These are phyloP conservation scores for Alternaria panax DNA, from an alignment of 2,329 filamentous ascomycete species.

Conservation along the genomic window DNA sequence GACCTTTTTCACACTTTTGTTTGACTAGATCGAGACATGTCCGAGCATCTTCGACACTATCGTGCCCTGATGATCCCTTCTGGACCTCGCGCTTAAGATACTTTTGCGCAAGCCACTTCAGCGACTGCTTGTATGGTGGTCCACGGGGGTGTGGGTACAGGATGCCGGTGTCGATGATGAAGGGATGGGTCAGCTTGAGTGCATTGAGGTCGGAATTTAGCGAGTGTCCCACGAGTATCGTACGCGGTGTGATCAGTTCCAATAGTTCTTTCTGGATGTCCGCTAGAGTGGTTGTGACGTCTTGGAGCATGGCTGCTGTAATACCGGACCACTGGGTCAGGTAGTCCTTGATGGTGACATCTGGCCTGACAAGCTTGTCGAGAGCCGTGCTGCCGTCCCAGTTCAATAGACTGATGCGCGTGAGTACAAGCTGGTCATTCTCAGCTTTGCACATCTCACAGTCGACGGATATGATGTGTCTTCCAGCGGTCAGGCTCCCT, in stretches of 20 bases:
- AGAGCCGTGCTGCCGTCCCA: slow-evolving; percentile 86
- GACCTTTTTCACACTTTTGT: slow-evolving; percentile 94
- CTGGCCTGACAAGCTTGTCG: slow-evolving; percentile 91
- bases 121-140: slow-evolving; percentile 84
- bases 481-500: slow-evolving; percentile 83
- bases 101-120: slow-evolving; percentile 89
- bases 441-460: slow-evolving; percentile 98
- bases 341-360: slow-evolving; percentile 88
- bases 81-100: slow-evolving; percentile 90
- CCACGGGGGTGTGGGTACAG: slow-evolving; percentile 91
- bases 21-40: slow-evolving; percentile 93
- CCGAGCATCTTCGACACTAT: slow-evolving; percentile 90
- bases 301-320: slow-evolving; percentile 80
- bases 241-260: slow-evolving; percentile 72
- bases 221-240: slow-evolving; percentile 81
- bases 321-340: slow-evolving; percentile 90
- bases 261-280: slow-evolving; percentile 85
- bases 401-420: slow-evolving; percentile 82
- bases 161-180: slow-evolving; percentile 89
- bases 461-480: slow-evolving; percentile 81
- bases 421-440: slow-evolving; percentile 79
- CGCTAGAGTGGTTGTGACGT: slow-evolving; percentile 80
- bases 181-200: slow-evolving; percentile 86
- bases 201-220: slow-evolving; percentile 85
- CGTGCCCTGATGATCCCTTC: slow-evolving; percentile 78